Evolutionary conservation across 148 eudicot genomes (phyloP), one percentile per base, ranked within the genome.

Genomic region (Camellia granthamiana): DNA sequence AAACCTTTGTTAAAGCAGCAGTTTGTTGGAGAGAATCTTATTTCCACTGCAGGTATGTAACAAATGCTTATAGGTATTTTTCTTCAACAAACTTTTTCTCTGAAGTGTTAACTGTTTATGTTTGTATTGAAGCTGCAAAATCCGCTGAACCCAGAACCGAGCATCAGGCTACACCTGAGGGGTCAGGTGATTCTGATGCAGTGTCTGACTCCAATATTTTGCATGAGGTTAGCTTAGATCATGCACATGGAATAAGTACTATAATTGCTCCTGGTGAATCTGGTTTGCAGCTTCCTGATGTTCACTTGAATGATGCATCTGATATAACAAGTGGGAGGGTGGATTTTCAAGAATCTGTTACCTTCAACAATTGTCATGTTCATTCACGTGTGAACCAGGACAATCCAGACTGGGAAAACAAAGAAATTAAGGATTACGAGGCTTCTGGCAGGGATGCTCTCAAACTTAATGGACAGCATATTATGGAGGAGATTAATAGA

Each of bases 1-100:
- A 93, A 93, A 79, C 90, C 91, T 42, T 64, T 91, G 23, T 2
- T 3, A 44, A 74, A 69, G 30, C 83, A 78, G 46, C 85, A 78
- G 19, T 54, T 59, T 74, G 76, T 13, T 52, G 76, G 79, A 56
- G 78, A 74, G 41, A 79, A 78, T 66, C 19, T 21, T 46, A 73
- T 66, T 23, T 43, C 85, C 59, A 18, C 79, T 51, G 72, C 83
- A 87, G 97, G 97, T 93, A 81, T 58, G 74, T 51, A 7, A 47
- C 51, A 66, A n/a, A 64, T 75, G 43, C 43, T 69, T 78, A 8
- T 66, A 5, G 52, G 5, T 49, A 49, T 49, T 4, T 44, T 77
- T 43, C 30, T 18, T 18, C 30, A 15, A 4, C 51, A 44, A 16
- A 41, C 30, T 46, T 44, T 61, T 49, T 68, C 54, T 61, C 16